Evolutionary conservation across 1,284 basidiomycete genomes (phyloP), one percentile per base, ranked within the genome.

Genomic region (Pseudozyma thailandica): DNA sequence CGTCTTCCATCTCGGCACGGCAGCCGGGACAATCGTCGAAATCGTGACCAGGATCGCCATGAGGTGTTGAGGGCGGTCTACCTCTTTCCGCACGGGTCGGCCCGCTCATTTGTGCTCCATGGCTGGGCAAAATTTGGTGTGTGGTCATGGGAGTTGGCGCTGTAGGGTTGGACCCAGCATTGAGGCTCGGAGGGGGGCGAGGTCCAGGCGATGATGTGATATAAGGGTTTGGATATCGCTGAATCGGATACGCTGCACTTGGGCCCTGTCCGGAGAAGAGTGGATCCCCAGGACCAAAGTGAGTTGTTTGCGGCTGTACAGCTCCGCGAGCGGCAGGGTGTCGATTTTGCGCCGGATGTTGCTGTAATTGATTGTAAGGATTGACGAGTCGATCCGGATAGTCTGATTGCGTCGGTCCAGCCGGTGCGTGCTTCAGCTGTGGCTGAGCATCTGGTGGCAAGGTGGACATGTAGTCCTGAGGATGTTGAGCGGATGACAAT

Each of bases 11-110:
- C 23, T 74, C 72, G 26, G 65, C 54, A 28, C 58, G 49, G n/a
- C 72, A 71, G 38, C 66, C 72, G 10, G 61, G 61, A 48, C 72
- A 74, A 27, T 74, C 51, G 44, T 74, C 72, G 6, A 51, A 53
- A 5, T 55, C 50, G 20, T 74, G 71, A 8, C 35, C 44, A 4
- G 64, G 49, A 26, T 21, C 45, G 28, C 58, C 35, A 41, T 61
- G 52, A n/a, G n/a, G n/a, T n/a, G n/a, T n/a, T 13, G 46, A 16
- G 23, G 49, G n/a, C n/a, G n/a, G n/a, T n/a, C n/a, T n/a, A n/a
- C n/a, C n/a, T n/a, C n/a, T n/a, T n/a, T n/a, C n/a, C n/a, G n/a
- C n/a, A n/a, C n/a, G n/a, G n/a, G n/a, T n/a, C 16, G 16, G 25
- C 10, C 8, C 7, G 18, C 26, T 28, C 15, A n/a, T 26, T 26